A percentile compares a stretch with the other conserved stretches of the same genome.
phyloP scores from a whole-genome alignment of 1,284 basidiomycete species.

The Sphagnurus paluster region DNA sequence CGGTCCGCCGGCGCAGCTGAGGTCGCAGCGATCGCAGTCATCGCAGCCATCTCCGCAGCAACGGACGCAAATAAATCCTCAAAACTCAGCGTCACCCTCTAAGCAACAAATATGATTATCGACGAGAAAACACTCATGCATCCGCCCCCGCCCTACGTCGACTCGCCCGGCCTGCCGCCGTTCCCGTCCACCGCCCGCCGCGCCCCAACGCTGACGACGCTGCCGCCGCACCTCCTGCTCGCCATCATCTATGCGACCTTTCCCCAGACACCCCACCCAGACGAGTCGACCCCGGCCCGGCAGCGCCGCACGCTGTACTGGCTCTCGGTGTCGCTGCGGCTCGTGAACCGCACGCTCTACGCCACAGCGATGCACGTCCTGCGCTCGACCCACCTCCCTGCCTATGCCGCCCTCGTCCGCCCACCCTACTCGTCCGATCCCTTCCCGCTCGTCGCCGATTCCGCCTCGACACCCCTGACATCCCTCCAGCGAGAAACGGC shows the following conservation, averaged over 20 bases:
- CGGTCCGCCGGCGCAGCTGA: too few species aligned
- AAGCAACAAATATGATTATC: slow-evolving; percentile 31
- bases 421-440: slow-evolving; percentile 73
- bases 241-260: slow-evolving; percentile 65
- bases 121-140: slow-evolving; percentile 36
- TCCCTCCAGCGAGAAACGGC: slow-evolving; percentile 65
- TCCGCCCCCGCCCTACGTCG: slow-evolving; percentile 29
- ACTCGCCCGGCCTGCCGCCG: slow-evolving; percentile 11
- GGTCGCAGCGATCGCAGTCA: too few species aligned
- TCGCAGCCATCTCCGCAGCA: too few species aligned
- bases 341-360: slow-evolving; percentile 67
- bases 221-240: slow-evolving; percentile 60
- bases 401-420: slow-evolving; percentile 62
- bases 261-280: slow-evolving; percentile 38
- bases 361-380: slow-evolving; percentile 78
- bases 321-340: slow-evolving; percentile 59
- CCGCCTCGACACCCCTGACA: slow-evolving; percentile 24
- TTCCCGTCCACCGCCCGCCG: slow-evolving; percentile 20
- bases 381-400: slow-evolving; percentile 67
- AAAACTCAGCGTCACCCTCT: background rate
- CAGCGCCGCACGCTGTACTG: slow-evolving; percentile 70
- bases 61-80: background rate
- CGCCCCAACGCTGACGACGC: slow-evolving; percentile 32
- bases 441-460: slow-evolving; percentile 47
- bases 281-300: slow-evolving; percentile 42